Evolutionary conservation across 1,284 basidiomycete genomes (phyloP).

Genomic region (Melanopsichium pennsylvanicum): DNA sequence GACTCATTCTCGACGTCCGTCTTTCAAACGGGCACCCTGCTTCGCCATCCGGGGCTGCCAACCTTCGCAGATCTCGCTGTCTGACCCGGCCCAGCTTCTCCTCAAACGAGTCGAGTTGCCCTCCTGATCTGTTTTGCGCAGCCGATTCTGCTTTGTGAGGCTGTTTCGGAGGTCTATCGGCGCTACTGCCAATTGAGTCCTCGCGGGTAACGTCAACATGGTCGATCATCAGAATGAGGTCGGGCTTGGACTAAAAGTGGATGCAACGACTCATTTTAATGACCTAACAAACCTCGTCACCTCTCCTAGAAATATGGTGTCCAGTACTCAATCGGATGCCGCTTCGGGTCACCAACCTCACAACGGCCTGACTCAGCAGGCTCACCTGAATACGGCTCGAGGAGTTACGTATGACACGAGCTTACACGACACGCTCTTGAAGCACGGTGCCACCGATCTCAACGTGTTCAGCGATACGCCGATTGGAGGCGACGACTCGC

Average conservation of each 20-base stretch:
- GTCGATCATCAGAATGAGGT: slow-evolving; percentile 4
- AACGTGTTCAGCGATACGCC: slow-evolving; percentile 1
- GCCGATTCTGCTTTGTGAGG: too few relatives aligned
- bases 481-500: neutral
- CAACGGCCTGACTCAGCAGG: neutral
- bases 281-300: slow-evolving; percentile 29
- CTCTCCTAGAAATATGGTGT: slow-evolving; percentile 4
- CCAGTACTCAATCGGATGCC: neutral
- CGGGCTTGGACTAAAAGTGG: slow-evolving; percentile 30
- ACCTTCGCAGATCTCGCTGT: neutral
- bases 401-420: slow-evolving; percentile 6
- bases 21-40: neutral
- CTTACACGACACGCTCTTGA: slow-evolving; percentile 13
- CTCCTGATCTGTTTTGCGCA: too few relatives aligned
- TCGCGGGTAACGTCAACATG: slow-evolving; percentile 3
- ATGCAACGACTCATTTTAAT: slow-evolving; percentile 18
- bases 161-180: too few relatives aligned
- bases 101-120: neutral
- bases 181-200: too few relatives aligned
- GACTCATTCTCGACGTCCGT: neutral
- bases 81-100: neutral
- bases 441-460: slow-evolving; percentile 9
- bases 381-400: neutral
- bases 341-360: neutral
- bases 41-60: neutral